phyloP scores from a whole-genome alignment of 140 eudicot genomes.

The Stevia rebaudiana region DNA sequence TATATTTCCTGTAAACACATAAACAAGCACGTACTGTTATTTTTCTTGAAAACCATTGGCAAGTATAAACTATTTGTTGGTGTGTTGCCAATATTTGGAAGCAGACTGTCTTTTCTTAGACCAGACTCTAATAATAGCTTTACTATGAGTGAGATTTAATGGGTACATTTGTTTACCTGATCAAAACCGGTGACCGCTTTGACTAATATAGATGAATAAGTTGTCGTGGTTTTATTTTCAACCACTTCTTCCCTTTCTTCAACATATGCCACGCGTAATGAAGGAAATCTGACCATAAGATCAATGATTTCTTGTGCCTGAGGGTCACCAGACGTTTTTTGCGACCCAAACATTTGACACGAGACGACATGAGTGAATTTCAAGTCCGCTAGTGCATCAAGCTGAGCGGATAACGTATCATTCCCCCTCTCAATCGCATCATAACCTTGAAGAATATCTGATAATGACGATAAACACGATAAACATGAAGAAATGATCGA shows the following conservation, averaged over 20 bases:
- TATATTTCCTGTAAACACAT: conserved; percentile 61
- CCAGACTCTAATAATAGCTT: too few relatives aligned
- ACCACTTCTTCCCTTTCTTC: conserved; percentile 72
- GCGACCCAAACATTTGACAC: conserved; percentile 83
- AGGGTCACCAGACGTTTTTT: conserved; percentile 78
- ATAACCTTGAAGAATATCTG: conserved; percentile 88
- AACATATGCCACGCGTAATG: conserved; percentile 89
- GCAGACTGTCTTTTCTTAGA: too few relatives aligned
- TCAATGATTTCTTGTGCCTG: conserved; percentile 84
- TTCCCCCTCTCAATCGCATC: conserved; percentile 72
- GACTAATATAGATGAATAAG: conserved; percentile 79
- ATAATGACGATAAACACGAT: background rate
- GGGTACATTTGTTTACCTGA: conserved; percentile 52
- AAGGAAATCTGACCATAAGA: conserved; percentile 73
- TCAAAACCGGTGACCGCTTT: conserved; percentile 87
- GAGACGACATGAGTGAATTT: conserved; percentile 85
- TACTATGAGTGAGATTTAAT: too few relatives aligned
- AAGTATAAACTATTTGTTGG: too few relatives aligned
- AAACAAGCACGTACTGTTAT: background rate
- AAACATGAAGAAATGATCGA: conserved; percentile 10
- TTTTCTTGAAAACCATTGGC: background rate
- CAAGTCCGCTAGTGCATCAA: conserved; percentile 87
- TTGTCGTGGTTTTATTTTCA: conserved; percentile 29
- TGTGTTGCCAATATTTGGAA: too few relatives aligned
- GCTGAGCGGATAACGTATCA: conserved; percentile 81